Percentiles rank a stretch among this genome's conserved stretches.
Conservation (phyloP, 2,329 filamentous ascomycete species). For the Endothia cerciana region DNA sequence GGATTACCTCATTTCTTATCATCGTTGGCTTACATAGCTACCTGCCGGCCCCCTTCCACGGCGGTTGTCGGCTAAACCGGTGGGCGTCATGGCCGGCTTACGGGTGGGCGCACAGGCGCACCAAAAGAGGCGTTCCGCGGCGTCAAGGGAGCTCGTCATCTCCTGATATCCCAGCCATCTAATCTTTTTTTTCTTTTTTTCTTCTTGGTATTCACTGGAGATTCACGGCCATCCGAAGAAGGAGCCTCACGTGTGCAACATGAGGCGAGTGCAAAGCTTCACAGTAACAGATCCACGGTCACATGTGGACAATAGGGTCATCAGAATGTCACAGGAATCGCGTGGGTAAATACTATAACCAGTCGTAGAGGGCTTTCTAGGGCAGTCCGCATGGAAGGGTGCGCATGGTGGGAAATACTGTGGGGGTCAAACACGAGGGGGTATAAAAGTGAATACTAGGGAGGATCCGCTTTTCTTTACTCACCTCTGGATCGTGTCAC, state of each 20-base stretch:
- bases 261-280: neutral
- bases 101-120: neutral
- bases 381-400: too few species aligned
- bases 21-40: neutral
- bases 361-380: neutral
- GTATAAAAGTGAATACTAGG: too few species aligned
- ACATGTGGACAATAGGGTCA: neutral
- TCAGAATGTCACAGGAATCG: neutral
- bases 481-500: too few species aligned
- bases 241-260: neutral
- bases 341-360: neutral
- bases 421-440: too few species aligned
- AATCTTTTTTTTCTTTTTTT: neutral
- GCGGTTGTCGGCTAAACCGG: neutral
- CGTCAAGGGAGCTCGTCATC: neutral
- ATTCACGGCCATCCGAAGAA: neutral
- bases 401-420: too few species aligned
- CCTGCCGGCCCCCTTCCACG: neutral
- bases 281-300: neutral
- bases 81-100: neutral
- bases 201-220: neutral
- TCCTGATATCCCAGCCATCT: constrained; percentile 4
- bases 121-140: neutral
- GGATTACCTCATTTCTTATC: neutral
- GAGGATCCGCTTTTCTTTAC: too few species aligned